Percentiles rank a stretch among this genome's conserved stretches.
Evolutionary conservation across 257 asterid species (phyloP).

Genomic region (Knoxia roxburghii): DNA sequence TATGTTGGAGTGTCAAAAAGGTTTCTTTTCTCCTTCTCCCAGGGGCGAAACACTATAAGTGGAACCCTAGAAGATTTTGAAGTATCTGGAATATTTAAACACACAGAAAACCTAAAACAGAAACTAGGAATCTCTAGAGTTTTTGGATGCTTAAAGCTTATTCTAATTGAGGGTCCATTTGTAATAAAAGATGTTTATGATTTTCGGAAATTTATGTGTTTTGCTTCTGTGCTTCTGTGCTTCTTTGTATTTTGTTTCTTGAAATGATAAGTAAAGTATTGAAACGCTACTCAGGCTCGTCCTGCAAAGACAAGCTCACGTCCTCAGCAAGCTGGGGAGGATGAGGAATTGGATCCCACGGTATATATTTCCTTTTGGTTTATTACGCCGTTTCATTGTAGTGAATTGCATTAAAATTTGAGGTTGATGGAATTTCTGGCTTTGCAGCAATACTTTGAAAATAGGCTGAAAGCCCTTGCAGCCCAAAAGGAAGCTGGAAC

Average conservation of each 20-base stretch:
- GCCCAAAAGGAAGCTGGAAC: slow-evolving; percentile 53
- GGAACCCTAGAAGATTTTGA: not conserved
- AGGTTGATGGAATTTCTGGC: not conserved
- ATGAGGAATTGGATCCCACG: slow-evolving; percentile 74
- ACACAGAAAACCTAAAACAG: not conserved
- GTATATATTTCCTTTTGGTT: slow-evolving; percentile 22
- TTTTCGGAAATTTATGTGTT: not conserved
- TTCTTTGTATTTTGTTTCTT: no score
- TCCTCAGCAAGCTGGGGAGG: slow-evolving; percentile 55
- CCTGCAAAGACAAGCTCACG: slow-evolving; percentile 33
- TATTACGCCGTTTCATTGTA: not conserved
- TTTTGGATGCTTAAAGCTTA: not conserved
- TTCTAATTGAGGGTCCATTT: not conserved
- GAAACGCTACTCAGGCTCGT: not conserved
- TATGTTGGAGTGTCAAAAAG: no score
- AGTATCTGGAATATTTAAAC: not conserved
- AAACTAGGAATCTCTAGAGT: not conserved
- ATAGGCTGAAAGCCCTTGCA: slow-evolving; percentile 53
- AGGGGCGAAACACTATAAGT: no score
- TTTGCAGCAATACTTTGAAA: slow-evolving; percentile 74
- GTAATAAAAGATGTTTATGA: no score
- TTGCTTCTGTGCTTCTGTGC: no score
- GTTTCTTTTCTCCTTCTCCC: no score
- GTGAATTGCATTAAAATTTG: not conserved
- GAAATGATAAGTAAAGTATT: no score